These are phyloP conservation scores for Umbelopsis sp. DNA, from an alignment of 192 early-diverging fungal species.

Conservation along the genomic window DNA sequence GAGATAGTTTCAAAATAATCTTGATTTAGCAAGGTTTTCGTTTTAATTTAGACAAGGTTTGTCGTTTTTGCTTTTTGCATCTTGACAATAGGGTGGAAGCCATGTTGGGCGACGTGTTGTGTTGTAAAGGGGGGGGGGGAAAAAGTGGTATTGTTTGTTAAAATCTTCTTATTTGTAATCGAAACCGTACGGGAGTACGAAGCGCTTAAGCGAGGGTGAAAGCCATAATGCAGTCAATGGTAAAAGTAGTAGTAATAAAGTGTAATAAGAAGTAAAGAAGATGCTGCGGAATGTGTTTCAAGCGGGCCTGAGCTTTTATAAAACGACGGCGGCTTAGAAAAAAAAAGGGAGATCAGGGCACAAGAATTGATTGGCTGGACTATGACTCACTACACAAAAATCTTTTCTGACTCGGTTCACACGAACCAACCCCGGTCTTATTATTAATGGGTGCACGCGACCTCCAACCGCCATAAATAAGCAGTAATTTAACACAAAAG, in stretches of 20 bases:
- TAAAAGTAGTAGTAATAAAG: neutral
- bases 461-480: no score
- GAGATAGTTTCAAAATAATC: conserved; percentile 19
- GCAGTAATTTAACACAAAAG: no score
- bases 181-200: conserved; percentile 27
- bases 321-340: neutral
- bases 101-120: conserved; percentile 24
- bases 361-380: conserved; percentile 6
- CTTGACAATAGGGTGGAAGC: conserved; percentile 25
- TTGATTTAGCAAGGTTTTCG: conserved; percentile 33
- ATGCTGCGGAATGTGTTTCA: conserved; percentile 12
- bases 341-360: conserved; percentile 17
- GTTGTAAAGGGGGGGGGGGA: neutral
- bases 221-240: conserved; percentile 20
- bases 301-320: conserved; percentile 5
- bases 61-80: conserved; percentile 24
- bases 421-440: neutral
- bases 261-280: conserved; percentile 10
- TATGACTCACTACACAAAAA: conserved; percentile 10
- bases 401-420: neutral
- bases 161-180: conserved; percentile 29
- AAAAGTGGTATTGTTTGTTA: neutral
- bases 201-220: conserved; percentile 29
- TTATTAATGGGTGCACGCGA: no score
- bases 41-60: conserved; percentile 16